Evolutionary conservation across 2,329 filamentous ascomycete species (phyloP).

Genomic region (Beauveria sp.): DNA sequence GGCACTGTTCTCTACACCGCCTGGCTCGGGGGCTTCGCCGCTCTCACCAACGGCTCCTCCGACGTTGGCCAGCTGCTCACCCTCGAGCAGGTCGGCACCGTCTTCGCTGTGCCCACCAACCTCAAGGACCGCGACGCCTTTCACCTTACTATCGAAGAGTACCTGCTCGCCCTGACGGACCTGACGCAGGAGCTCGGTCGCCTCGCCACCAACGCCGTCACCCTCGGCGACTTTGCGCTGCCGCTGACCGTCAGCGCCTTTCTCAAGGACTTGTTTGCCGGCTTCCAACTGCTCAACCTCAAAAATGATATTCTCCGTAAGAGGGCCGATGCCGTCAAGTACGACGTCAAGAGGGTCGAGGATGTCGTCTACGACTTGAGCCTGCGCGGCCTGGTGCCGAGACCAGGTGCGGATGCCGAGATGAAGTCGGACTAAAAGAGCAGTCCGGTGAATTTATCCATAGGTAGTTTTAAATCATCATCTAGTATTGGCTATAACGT

Average conservation of each 20-base stretch:
- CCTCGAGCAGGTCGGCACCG: slow-evolving; percentile 76
- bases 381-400: slow-evolving; percentile 70
- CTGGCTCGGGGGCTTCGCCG: slow-evolving; percentile 70
- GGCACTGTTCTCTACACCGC: slow-evolving; percentile 49
- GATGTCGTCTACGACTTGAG: slow-evolving; percentile 96
- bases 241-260: slow-evolving; percentile 86
- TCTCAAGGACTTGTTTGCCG: slow-evolving; percentile 90
- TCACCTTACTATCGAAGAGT: slow-evolving; percentile 95
- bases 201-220: slow-evolving; percentile 90
- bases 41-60: slow-evolving; percentile 35
- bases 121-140: slow-evolving; percentile 84
- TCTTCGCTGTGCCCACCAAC: slow-evolving; percentile 80
- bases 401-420: slow-evolving; percentile 30
- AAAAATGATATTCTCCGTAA: slow-evolving; percentile 91
- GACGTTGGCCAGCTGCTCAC: slow-evolving; percentile 63
- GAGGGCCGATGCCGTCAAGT: slow-evolving; percentile 89
- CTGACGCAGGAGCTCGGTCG: slow-evolving; percentile 87
- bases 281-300: slow-evolving; percentile 93
- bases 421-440: slow-evolving; percentile 28
- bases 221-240: slow-evolving; percentile 76
- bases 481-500: background rate
- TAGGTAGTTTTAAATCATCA: background rate
- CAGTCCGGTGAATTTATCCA: background rate
- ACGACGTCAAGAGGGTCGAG: slow-evolving; percentile 95
- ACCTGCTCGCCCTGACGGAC: slow-evolving; percentile 78